phyloP scores from a whole-genome alignment of 2,329 filamentous ascomycete species.

The Fusarium phyllophilum region DNA sequence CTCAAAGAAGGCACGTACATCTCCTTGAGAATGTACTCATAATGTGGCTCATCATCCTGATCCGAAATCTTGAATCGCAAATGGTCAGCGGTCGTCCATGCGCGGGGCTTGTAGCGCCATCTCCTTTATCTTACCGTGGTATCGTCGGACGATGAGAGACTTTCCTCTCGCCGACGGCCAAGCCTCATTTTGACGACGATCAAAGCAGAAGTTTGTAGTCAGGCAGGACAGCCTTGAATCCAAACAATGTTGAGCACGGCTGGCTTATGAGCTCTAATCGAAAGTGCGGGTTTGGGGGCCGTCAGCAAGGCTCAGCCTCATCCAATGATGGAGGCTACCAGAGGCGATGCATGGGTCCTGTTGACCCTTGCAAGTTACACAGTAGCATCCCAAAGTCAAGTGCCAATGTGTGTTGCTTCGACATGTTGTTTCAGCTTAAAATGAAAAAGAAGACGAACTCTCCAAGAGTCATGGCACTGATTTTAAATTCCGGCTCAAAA shows the following conservation, averaged over 20 bases:
- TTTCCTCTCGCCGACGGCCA: conserved; percentile 6
- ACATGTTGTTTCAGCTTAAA: background rate
- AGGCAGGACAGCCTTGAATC: background rate
- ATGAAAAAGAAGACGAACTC: background rate
- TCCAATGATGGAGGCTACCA: background rate
- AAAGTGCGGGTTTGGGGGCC: background rate
- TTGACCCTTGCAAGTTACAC: background rate
- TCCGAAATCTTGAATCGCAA: background rate
- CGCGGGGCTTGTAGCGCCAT: background rate
- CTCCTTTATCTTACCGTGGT: background rate
- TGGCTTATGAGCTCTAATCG: conserved; percentile 3
- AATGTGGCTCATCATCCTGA: conserved; percentile 10
- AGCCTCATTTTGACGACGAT: background rate
- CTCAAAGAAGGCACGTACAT: conserved; percentile 18
- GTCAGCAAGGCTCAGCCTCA: background rate
- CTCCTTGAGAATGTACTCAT: conserved; percentile 37
- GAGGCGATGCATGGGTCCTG: background rate
- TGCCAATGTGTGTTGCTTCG: background rate
- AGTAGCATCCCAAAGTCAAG: background rate
- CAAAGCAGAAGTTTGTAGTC: background rate
- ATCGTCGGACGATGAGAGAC: background rate
- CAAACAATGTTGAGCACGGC: background rate
- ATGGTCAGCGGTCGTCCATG: background rate
- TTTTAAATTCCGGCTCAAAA: background rate
- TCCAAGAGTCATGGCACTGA: background rate